phyloP scores from a whole-genome alignment of 2,329 filamentous ascomycete genomes.

The Myriangium duriaei region DNA sequence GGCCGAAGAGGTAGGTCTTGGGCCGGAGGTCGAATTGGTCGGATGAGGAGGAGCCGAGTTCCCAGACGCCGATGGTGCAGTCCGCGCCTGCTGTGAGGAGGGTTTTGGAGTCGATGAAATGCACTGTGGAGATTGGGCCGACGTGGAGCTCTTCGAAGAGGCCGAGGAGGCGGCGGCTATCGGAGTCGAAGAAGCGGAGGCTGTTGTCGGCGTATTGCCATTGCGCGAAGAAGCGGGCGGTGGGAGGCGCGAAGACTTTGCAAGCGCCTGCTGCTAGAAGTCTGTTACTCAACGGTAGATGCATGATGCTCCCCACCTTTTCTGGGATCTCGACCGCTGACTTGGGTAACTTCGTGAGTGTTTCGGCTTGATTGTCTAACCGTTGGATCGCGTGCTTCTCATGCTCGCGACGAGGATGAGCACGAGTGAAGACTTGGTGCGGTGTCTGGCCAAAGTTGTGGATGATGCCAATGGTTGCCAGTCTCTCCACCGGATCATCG shows the following conservation, averaged over 20 bases:
- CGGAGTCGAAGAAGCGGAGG: slow-evolving; percentile 77
- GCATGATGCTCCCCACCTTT: slow-evolving; percentile 64
- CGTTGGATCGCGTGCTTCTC: slow-evolving; percentile 49
- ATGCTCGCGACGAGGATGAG: slow-evolving; percentile 60
- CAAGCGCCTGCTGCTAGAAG: slow-evolving; percentile 76
- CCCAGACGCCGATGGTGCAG: slow-evolving; percentile 79
- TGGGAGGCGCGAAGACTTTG: slow-evolving; percentile 70
- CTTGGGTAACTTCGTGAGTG: slow-evolving; percentile 64
- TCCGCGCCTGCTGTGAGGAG: slow-evolving; percentile 87
- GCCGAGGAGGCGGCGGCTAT: slow-evolving; percentile 70
- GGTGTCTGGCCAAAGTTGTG: slow-evolving; percentile 98
- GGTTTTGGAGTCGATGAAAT: slow-evolving; percentile 81
- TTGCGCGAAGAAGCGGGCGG: slow-evolving; percentile 82
- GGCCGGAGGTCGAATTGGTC: slow-evolving; percentile 70
- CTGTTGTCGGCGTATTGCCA: slow-evolving; percentile 94
- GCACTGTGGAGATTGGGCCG: slow-evolving; percentile 70
- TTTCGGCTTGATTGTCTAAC: slow-evolving; percentile 66
- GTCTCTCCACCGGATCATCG: slow-evolving; percentile 70
- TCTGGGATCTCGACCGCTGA: slow-evolving; percentile 67
- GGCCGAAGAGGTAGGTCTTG: slow-evolving; percentile 74
- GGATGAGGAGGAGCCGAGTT: slow-evolving; percentile 42
- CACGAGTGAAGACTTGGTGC: slow-evolving; percentile 76
- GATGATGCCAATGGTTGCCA: slow-evolving; percentile 88
- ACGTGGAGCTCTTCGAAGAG: slow-evolving; percentile 90
- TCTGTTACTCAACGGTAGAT: slow-evolving; percentile 56